These are phyloP conservation scores for Capsicum chinense DNA, from an alignment of 257 asterid genomes.

Conservation along the genomic window DNA sequence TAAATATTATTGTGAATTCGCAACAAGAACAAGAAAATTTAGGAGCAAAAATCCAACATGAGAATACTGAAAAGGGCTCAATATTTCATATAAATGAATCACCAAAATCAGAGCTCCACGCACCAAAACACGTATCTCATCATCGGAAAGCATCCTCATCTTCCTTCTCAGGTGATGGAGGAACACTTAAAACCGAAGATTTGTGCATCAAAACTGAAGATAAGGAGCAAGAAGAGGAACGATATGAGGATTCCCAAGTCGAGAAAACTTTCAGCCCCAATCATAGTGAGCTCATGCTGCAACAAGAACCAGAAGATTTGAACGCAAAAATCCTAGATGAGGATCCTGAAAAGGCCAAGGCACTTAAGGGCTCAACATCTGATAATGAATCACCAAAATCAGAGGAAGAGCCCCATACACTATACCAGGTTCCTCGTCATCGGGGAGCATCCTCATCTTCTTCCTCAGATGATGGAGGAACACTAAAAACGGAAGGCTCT, in stretches of 20 bases:
- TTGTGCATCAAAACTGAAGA: slow-evolving; percentile 25
- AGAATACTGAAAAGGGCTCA: slow-evolving; percentile 71
- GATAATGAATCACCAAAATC: slow-evolving; percentile 46
- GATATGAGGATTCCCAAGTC: background rate
- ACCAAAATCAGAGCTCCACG: slow-evolving; percentile 29
- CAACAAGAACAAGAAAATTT: slow-evolving; percentile 44
- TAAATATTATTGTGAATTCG: slow-evolving; percentile 45
- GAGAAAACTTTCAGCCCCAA: slow-evolving; percentile 36
- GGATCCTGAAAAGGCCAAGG: slow-evolving; percentile 68
- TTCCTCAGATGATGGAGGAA: slow-evolving; percentile 42
- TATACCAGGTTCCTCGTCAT: background rate
- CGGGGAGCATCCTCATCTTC: slow-evolving; percentile 41
- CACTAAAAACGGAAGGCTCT: slow-evolving; percentile 41
- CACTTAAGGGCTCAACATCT: slow-evolving; percentile 66
- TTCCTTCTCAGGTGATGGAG: slow-evolving; percentile 44
- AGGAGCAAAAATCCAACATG: slow-evolving; percentile 37
- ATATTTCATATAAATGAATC: slow-evolving; percentile 56
- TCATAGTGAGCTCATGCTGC: slow-evolving; percentile 54
- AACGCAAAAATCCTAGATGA: slow-evolving; percentile 39
- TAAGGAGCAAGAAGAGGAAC: background rate
- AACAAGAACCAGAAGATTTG: slow-evolving; percentile 44
- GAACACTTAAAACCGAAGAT: slow-evolving; percentile 43
- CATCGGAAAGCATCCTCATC: slow-evolving; percentile 40
- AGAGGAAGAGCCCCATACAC: slow-evolving; percentile 30
- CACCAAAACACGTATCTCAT: slow-evolving; percentile 47